Evolutionary conservation across 306 rosid genomes (phyloP).

Genomic region (Cyamopsis tetragonoloba): DNA sequence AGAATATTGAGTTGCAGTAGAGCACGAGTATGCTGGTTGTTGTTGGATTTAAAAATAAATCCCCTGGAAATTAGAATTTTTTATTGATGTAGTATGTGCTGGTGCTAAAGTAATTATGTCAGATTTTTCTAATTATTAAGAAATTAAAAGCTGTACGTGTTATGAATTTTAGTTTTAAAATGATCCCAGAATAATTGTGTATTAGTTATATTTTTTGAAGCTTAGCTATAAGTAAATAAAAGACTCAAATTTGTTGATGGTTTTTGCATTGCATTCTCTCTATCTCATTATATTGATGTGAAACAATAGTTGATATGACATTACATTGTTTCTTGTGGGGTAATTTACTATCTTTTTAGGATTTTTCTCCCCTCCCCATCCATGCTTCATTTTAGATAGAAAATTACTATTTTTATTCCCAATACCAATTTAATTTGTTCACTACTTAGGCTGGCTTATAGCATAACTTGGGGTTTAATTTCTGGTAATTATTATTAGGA

Average conservation of each 20-base stretch:
- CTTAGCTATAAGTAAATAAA: too few species aligned
- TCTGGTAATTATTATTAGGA: not conserved
- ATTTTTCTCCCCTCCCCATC: not conserved
- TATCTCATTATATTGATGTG: not conserved
- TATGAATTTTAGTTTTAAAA: not conserved
- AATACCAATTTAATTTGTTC: not conserved
- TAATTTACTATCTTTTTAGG: not conserved
- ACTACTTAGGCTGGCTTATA: not conserved
- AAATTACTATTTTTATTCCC: too few species aligned
- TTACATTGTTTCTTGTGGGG: not conserved
- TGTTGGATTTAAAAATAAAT: not conserved
- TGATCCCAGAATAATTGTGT: not conserved
- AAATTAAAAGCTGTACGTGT: not conserved
- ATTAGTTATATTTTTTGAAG: too few species aligned
- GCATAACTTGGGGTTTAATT: too few species aligned
- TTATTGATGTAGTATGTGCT: constrained; percentile 3
- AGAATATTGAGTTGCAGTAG: constrained; percentile 35
- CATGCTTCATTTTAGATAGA: not conserved
- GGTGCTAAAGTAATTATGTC: constrained; percentile 1
- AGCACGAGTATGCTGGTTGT: not conserved
- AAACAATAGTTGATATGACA: not conserved
- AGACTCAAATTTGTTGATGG: not conserved
- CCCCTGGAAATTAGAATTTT: constrained; percentile 28
- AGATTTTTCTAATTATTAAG: not conserved
- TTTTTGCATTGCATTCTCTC: not conserved